A percentile compares a stretch with the other conserved stretches of the same genome.
Conservation (phyloP, 2,329 filamentous ascomycete species). For the Colletotrichum orbiculare region DNA sequence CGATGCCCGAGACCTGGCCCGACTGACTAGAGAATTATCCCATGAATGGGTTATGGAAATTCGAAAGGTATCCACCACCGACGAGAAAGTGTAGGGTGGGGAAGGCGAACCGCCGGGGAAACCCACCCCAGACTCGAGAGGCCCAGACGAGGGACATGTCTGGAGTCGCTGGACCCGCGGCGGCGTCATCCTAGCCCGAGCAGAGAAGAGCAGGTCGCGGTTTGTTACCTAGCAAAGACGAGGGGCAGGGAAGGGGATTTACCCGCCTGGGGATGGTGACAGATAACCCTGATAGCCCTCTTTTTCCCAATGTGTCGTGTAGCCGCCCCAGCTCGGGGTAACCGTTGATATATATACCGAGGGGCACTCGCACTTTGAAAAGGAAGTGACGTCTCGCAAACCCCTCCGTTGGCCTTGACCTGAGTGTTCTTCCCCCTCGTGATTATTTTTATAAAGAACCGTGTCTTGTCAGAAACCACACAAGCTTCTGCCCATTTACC, state of each 20-base stretch:
- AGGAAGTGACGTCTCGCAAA: conserved; percentile 9
- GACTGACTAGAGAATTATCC: conserved; percentile 28
- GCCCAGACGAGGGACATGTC: conserved; percentile 23
- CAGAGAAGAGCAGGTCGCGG: conserved; percentile 1
- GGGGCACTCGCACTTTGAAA: conserved; percentile 2
- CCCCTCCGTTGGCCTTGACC: not conserved
- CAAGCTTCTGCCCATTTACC: conserved; percentile 16
- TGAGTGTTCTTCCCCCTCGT: not conserved
- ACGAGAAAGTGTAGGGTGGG: conserved; percentile 5
- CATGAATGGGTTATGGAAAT: conserved; percentile 20
- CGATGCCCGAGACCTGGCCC: conserved; percentile 28
- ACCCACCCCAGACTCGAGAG: conserved; percentile 8
- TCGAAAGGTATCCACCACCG: conserved; percentile 7
- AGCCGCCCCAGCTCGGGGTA: conserved; percentile 3
- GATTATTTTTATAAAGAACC: not conserved
- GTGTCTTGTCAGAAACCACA: not conserved
- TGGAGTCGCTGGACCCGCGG: conserved; percentile 14
- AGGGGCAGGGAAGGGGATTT: conserved; percentile 17
- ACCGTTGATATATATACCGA: conserved; percentile 30
- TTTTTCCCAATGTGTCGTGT: not conserved
- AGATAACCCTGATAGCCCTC: conserved; percentile 11
- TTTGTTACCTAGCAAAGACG: conserved; percentile 2
- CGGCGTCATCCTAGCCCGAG: conserved; percentile 21
- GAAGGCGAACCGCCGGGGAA: conserved; percentile 12
- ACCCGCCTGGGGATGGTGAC: conserved; percentile 16